Conservation (phyloP, 352 stramenopile genomes). For the Globisporangium solare region DNA sequence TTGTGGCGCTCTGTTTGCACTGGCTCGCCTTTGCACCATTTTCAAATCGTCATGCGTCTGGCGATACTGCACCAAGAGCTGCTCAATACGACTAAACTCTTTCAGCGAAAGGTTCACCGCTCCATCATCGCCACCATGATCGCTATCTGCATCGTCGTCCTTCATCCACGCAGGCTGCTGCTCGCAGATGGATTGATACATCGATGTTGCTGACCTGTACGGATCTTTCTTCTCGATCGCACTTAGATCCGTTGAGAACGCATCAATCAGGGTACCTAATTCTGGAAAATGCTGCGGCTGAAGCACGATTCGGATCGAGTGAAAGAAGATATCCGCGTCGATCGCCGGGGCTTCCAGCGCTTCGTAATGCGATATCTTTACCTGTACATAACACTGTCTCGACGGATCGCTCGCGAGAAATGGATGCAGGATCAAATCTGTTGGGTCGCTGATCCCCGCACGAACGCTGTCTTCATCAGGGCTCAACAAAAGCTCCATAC, state of each 20-base stretch:
- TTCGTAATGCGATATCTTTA: slow-evolving; percentile 81
- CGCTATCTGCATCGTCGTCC: slow-evolving; percentile 30
- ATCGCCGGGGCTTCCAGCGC: slow-evolving; percentile 61
- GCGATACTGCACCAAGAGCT: slow-evolving; percentile 75
- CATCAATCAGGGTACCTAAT: slow-evolving; percentile 64
- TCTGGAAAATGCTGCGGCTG: slow-evolving; percentile 79
- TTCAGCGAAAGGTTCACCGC: slow-evolving; percentile 63
- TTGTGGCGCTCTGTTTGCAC: neutral
- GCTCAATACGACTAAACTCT: slow-evolving; percentile 84
- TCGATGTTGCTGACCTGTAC: slow-evolving; percentile 29
- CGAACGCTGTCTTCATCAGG: slow-evolving; percentile 37
- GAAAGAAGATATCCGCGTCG: slow-evolving; percentile 81
- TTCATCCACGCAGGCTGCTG: slow-evolving; percentile 52
- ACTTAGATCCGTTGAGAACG: slow-evolving; percentile 34
- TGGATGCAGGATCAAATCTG: slow-evolving; percentile 45
- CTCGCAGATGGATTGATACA: slow-evolving; percentile 80
- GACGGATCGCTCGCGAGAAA: slow-evolving; percentile 65
- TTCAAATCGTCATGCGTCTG: slow-evolving; percentile 67
- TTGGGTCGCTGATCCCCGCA: slow-evolving; percentile 22
- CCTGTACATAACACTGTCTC: slow-evolving; percentile 74
- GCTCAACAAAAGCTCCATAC: slow-evolving; percentile 74
- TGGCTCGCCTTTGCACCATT: slow-evolving; percentile 16
- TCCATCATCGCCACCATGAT: slow-evolving; percentile 14
- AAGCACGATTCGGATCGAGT: slow-evolving; percentile 72
- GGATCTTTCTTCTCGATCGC: slow-evolving; percentile 18